Percentiles rank a stretch among this genome's conserved stretches.
These are phyloP conservation scores for Penicillium steckii DNA, from an alignment of 495 filamentous ascomycete species.

Conservation along the genomic window DNA sequence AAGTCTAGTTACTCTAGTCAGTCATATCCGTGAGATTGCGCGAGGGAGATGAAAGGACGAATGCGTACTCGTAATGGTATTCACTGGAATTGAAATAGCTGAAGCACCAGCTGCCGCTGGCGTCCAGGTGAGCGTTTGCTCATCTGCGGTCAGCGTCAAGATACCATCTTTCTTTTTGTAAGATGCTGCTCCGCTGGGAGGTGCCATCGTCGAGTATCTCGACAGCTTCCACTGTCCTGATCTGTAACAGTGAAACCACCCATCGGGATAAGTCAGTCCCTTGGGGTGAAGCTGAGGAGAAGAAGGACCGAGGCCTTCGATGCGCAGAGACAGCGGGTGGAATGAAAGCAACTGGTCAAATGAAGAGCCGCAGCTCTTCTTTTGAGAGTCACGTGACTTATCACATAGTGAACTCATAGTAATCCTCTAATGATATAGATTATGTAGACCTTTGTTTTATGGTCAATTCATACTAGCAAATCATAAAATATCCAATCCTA, in stretches of 20 bases:
- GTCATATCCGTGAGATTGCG: not conserved
- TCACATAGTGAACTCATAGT: not conserved
- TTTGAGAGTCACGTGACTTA: conserved; percentile 16
- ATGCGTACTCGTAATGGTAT: conserved; percentile 72
- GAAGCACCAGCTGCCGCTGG: conserved; percentile 53
- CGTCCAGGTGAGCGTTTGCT: conserved; percentile 74
- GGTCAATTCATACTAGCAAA: too few relatives aligned
- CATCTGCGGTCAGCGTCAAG: conserved; percentile 68
- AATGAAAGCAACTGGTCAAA: conserved; percentile 7
- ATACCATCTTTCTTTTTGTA: conserved; percentile 98
- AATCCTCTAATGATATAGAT: not conserved
- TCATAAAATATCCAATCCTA: too few relatives aligned
- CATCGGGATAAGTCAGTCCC: conserved; percentile 41
- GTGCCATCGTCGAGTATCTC: conserved; percentile 48
- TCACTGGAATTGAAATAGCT: conserved; percentile 65
- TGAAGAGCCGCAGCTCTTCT: conserved; percentile 20
- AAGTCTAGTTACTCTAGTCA: conserved; percentile 55
- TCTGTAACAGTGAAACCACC: conserved; percentile 37
- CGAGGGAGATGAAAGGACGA: not conserved
- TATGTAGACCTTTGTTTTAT: too few relatives aligned
- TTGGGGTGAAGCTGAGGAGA: conserved; percentile 14
- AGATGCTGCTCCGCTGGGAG: conserved; percentile 66
- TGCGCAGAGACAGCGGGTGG: conserved; percentile 8
- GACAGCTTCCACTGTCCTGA: conserved; percentile 46
- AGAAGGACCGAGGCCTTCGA: conserved; percentile 29